Evolutionary conservation across 2,329 filamentous ascomycete species (phyloP).

Genomic region (Spiromastix sp.): DNA sequence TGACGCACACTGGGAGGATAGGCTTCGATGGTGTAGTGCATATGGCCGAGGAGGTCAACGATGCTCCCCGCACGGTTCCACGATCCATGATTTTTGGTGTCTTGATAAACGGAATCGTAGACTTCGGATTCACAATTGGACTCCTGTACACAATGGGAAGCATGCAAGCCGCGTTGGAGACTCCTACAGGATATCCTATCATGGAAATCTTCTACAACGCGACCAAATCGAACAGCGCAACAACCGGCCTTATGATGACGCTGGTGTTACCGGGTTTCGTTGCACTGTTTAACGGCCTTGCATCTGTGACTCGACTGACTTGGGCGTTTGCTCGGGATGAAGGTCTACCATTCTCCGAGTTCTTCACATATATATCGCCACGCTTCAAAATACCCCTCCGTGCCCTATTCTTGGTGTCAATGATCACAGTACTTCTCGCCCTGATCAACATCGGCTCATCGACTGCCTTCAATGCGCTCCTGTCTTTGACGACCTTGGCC

Average conservation of each 20-base stretch:
- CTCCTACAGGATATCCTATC: conserved; percentile 24
- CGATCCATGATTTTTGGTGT: conserved; percentile 27
- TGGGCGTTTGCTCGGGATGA: conserved; percentile 41
- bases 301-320: conserved; percentile 23
- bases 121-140: conserved; percentile 27
- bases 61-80: conserved; percentile 27
- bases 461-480: conserved; percentile 30
- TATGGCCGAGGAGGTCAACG: conserved; percentile 31
- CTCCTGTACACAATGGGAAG: conserved; percentile 29
- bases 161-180: conserved; percentile 17
- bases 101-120: conserved; percentile 26
- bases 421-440: conserved; percentile 20
- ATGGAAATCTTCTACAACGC: conserved; percentile 24
- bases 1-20: too few species aligned
- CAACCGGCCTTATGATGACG: conserved; percentile 19
- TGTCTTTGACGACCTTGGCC: conserved; percentile 27
- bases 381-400: conserved; percentile 15
- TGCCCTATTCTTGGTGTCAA: conserved; percentile 18
- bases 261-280: conserved; percentile 21
- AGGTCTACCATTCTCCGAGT: conserved; percentile 41
- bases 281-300: conserved; percentile 23
- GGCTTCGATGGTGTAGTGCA: conserved; percentile 19
- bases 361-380: conserved; percentile 27
- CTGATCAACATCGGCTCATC: conserved; percentile 30
- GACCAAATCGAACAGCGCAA: conserved; percentile 18